Conservation (phyloP, 2,329 filamentous ascomycete species). For the Fusarium incarnatum region DNA sequence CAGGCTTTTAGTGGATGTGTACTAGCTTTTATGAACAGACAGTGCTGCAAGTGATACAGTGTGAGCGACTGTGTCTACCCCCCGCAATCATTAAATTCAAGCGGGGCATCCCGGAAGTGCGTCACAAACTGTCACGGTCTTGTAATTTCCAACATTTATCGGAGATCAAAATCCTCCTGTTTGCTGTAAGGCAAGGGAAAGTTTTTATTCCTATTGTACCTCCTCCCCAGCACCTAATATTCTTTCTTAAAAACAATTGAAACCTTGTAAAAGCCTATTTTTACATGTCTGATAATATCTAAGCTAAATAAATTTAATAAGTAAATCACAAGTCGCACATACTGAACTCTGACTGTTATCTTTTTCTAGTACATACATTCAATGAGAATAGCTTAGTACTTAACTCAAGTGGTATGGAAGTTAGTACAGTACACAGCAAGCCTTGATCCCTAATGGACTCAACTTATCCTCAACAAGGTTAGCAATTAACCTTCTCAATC, state of each 20-base stretch:
- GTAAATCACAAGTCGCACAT: background rate
- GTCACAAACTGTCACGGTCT: constrained; percentile 26
- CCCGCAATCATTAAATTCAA: constrained; percentile 28
- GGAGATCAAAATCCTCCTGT: background rate
- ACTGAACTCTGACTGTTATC: background rate
- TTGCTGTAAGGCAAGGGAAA: background rate
- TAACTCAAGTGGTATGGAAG: background rate
- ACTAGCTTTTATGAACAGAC: background rate
- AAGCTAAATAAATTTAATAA: background rate
- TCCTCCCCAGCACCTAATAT: background rate
- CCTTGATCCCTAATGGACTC: background rate
- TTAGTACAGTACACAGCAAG: background rate
- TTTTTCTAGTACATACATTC: background rate
- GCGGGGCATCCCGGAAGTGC: constrained; percentile 43
- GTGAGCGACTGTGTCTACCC: constrained; percentile 4
- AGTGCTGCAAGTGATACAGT: constrained; percentile 19
- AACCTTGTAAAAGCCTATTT: background rate
- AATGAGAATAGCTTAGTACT: background rate
- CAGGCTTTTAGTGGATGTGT: background rate
- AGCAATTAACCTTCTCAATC: background rate
- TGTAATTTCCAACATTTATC: constrained; percentile 1
- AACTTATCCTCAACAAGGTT: background rate
- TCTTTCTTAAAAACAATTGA: background rate
- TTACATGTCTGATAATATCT: background rate
- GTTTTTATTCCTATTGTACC: background rate